Base-by-base conservation (phyloP, 257 asterid species). In the Solanum piurae region DNA sequence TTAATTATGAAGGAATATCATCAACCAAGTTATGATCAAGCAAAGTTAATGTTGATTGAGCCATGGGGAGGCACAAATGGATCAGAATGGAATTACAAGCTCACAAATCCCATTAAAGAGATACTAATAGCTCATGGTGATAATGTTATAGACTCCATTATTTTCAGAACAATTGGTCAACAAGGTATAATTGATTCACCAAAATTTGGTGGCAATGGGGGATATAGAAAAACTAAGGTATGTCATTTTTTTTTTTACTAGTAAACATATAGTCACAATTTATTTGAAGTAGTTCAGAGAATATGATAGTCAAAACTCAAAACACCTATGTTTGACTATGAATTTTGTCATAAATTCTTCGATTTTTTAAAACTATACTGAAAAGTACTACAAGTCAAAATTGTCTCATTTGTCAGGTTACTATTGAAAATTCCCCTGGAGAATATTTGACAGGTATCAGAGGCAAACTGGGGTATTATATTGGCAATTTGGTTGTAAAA, bases 401-500 rank as follows among this genome's bases (percentile, higher is more conserved):
- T 55, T 55, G 16, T 1, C 13, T 2, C 5, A 12, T 33, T 34
- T 37, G 29, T 9, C 29, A 82, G 89, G 49, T 79, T 27, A 82
- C 10, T 38, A 14, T 80, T 36, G 85, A 79, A 13, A 23, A 11
- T 4, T 1, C 49, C 58, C 89, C 89, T 0, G 12, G 1, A 37
- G 88, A 85, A 77, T 85, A 88, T 40, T 88, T 88, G 86, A 88
- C 64, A 21, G 86, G 83, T 21, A 64, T 88, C 0, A 85, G 20
- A 5, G 83, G 83, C 2, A 87, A 73, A 64, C 42, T 27, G 5
- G 52, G 66, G 7, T 6, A 33, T 29, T 74, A 2, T 62, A 6
- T 2, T 38, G 73, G 44, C 46, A 13, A 38, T 16, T 25, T 66
- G 14, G 36, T 60, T 7, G 31, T 86, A 8, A 86, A 75, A 55